phyloP scores from a whole-genome alignment of 2,329 filamentous ascomycete species.

The Daldinia sp. region DNA sequence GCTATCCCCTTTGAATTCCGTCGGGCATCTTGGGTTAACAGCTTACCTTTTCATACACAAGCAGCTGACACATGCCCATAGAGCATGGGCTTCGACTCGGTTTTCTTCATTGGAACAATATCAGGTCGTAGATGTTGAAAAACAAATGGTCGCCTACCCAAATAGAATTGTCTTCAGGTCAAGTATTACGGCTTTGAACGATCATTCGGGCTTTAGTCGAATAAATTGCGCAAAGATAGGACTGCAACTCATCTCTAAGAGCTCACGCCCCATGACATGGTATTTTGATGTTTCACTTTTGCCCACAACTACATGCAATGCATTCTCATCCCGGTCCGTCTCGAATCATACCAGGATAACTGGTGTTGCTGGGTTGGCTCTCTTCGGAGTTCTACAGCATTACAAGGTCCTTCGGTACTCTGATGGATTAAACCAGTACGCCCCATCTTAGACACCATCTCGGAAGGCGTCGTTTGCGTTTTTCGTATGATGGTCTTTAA shows the following conservation, averaged over 20 bases:
- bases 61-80: not conserved
- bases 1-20: not conserved
- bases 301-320: conserved; percentile 27
- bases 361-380: conserved; percentile 7
- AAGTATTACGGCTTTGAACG: not conserved
- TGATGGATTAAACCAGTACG: conserved; percentile 1
- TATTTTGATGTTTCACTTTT: conserved; percentile 36
- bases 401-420: conserved; percentile 8
- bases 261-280: conserved; percentile 14
- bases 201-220: not conserved
- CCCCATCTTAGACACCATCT: conserved; percentile 10
- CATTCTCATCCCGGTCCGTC: conserved; percentile 30
- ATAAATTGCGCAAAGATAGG: conserved; percentile 1
- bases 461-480: conserved; percentile 7
- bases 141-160: no score
- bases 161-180: not conserved
- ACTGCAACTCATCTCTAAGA: conserved; percentile 8
- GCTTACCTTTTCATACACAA: not conserved
- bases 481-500: not conserved
- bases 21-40: conserved; percentile 4
- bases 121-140: not conserved
- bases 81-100: not conserved
- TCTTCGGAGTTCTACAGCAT: conserved; percentile 15
- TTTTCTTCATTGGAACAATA: not conserved
- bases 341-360: conserved; percentile 33